These are phyloP conservation scores for Auxenochlorella pyrenoidosa DNA, from an alignment of 139 green algal species.

Conservation along the genomic window DNA sequence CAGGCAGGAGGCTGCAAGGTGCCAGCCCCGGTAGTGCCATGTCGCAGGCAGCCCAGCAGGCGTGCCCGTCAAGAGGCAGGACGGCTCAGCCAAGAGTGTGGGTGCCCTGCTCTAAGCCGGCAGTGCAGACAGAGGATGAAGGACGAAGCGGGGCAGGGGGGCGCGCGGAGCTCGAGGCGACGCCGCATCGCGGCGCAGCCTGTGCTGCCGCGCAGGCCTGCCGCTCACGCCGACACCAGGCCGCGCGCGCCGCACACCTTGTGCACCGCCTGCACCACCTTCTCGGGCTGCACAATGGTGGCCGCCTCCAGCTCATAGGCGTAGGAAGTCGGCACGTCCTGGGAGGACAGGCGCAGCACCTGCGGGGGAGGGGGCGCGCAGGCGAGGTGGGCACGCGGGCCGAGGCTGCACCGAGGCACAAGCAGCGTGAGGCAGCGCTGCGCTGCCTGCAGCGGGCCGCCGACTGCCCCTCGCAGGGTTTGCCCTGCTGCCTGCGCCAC, in stretches of 20 bases:
- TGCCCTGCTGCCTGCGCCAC: too few species aligned
- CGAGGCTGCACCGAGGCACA: neutral
- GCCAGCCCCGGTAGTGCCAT: neutral
- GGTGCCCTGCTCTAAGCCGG: neutral
- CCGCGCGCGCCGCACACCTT: constrained; percentile 27
- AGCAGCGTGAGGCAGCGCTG: too few species aligned
- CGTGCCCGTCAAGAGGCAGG: neutral
- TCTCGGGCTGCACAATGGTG: constrained; percentile 92
- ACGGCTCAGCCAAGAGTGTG: too few species aligned
- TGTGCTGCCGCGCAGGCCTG: neutral
- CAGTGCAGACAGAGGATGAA: too few species aligned
- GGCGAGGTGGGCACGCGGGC: neutral
- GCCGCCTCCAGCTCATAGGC: constrained; percentile 93
- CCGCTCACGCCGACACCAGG: neutral
- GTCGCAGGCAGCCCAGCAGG: neutral
- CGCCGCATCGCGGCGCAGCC: neutral
- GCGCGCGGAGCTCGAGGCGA: neutral
- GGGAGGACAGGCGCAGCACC: constrained; percentile 82
- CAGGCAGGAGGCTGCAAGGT: neutral
- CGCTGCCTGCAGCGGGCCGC: too few species aligned
- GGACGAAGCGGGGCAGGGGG: neutral
- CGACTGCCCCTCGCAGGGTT: too few species aligned
- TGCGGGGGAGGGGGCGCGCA: constrained; percentile 34
- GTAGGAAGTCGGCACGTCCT: constrained; percentile 96
- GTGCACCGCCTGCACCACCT: constrained; percentile 73